Evolutionary conservation across 495 filamentous ascomycete species (phyloP), one percentile per base, ranked within the genome.

Genomic region (Penicillium coffeae): DNA sequence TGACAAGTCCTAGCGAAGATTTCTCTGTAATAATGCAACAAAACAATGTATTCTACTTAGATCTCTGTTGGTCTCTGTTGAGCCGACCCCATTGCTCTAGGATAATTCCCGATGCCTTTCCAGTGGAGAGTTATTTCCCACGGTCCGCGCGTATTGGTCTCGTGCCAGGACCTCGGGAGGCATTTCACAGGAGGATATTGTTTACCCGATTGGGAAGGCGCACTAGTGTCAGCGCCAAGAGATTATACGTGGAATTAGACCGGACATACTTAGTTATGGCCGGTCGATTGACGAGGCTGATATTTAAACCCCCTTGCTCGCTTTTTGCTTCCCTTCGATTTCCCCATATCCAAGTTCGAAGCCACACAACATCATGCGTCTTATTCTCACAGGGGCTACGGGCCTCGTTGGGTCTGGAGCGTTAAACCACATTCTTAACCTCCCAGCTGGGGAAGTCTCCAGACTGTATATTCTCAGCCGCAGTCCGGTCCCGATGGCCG

Each of bases 301-400:
- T 30, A 30, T 30, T 30, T 30, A 4, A 30, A 30, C 10, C 5
- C 10, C 25, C 5, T 30, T 4, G 25, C 25, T 30, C n/a, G n/a
- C n/a, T n/a, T n/a, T 30, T 10, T 30, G 5, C 25, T 5, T 5
- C 25, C 25, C 25, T 30, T 30, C 25, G n/a, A 30, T 30, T 30
- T 30, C 25, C 25, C n/a, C n/a, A n/a, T n/a, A n/a, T n/a, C n/a
- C n/a, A n/a, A 30, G 25, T 10, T 30, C 25, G 25, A 30, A 10
- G 25, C 25, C 5, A 30, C 10, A 4, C 25, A 10, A 30, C 50
- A 55, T 42, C 3, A 86, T 87, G 83, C 85, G 86, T 72, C 69
- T 90, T 48, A 83, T 90, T 44, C 76, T 89, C 34, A 89, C 86
- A 0, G 86, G 86, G 30, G 85, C 85, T 7, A 90, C 86, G 0